A percentile compares a stretch with the other conserved stretches of the same genome.
Evolutionary conservation across 352 stramenopile genomes (phyloP).

Genomic region (Globisporangium canariense): DNA sequence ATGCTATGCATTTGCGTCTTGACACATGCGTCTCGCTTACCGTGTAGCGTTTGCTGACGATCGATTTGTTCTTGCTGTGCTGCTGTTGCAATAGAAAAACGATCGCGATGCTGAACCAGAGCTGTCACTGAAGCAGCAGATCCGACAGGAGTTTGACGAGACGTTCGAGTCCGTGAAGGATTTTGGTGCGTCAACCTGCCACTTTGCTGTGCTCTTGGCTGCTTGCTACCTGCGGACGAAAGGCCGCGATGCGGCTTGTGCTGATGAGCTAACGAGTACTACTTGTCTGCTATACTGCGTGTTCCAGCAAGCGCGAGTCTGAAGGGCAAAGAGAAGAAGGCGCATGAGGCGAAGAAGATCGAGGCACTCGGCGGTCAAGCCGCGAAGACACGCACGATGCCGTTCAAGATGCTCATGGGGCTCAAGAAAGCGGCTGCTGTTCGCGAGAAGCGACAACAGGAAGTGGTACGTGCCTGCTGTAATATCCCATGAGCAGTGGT

Average conservation of each 20-base stretch:
- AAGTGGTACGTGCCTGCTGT: conserved; percentile 34
- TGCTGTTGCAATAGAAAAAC: conserved; percentile 22
- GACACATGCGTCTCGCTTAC: neutral
- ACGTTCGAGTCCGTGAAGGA: conserved; percentile 66
- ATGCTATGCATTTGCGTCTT: neutral
- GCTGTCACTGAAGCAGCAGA: conserved; percentile 58
- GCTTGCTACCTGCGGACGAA: no score
- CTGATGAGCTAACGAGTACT: conserved; percentile 1
- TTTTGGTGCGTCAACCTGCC: conserved; percentile 41
- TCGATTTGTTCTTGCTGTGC: conserved; percentile 4
- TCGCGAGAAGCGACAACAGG: conserved; percentile 51
- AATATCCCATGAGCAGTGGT: neutral
- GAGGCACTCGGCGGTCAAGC: conserved; percentile 62
- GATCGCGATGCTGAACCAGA: conserved; percentile 30
- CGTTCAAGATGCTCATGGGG: conserved; percentile 72
- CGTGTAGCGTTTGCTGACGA: neutral
- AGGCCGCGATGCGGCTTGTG: neutral
- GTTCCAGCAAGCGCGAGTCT: conserved; percentile 41
- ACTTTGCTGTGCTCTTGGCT: neutral
- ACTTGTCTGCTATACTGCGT: conserved; percentile 3
- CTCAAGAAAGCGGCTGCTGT: conserved; percentile 62
- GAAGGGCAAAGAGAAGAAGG: conserved; percentile 81
- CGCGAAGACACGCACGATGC: conserved; percentile 49
- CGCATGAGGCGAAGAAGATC: conserved; percentile 67
- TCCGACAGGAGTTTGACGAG: conserved; percentile 76